These are phyloP conservation scores for Chaetomium globosum DNA, from an alignment of 2,329 filamentous ascomycete species.

Conservation along the genomic window DNA sequence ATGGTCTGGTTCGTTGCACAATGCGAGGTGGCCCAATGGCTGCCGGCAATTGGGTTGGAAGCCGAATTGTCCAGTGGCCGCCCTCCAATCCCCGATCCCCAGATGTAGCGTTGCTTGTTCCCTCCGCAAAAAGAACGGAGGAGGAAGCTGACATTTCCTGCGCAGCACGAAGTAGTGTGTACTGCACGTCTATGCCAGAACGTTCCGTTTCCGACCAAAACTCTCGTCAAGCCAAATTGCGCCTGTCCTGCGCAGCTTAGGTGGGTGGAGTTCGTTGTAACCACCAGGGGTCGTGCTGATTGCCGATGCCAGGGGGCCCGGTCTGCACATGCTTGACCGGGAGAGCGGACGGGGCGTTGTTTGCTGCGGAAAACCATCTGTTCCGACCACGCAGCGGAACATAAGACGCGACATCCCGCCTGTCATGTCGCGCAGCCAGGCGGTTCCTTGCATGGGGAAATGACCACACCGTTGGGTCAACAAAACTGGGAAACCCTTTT, in stretches of 20 bases:
- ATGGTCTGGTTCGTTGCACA: not conserved
- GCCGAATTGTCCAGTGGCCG: not conserved
- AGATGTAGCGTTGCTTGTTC: not conserved
- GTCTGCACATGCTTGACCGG: slow-evolving; percentile 27
- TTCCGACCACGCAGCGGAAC: slow-evolving; percentile 21
- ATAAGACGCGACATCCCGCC: slow-evolving; percentile 27
- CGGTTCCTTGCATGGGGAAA: slow-evolving; percentile 29
- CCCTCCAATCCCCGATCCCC: not conserved
- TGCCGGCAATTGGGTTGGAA: not conserved
- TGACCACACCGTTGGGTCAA: slow-evolving; percentile 24
- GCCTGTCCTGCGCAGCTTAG: slow-evolving; percentile 23
- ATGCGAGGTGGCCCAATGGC: slow-evolving; percentile 16
- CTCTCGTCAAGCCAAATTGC: slow-evolving; percentile 26
- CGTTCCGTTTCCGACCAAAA: slow-evolving; percentile 10
- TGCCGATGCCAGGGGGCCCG: slow-evolving; percentile 30
- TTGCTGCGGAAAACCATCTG: slow-evolving; percentile 20
- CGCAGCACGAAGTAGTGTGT: not conserved
- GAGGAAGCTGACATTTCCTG: not conserved
- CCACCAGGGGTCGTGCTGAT: slow-evolving; percentile 29
- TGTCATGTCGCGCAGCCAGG: slow-evolving; percentile 26
- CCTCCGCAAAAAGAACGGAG: not conserved
- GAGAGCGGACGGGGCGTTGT: slow-evolving; percentile 17
- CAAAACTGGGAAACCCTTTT: slow-evolving; percentile 23
- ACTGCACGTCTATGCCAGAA: not conserved
- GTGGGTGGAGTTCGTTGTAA: slow-evolving; percentile 29